Evolutionary conservation across 306 rosid species (phyloP), one percentile per base, ranked within the genome.

Genomic region (Glycine soja): DNA sequence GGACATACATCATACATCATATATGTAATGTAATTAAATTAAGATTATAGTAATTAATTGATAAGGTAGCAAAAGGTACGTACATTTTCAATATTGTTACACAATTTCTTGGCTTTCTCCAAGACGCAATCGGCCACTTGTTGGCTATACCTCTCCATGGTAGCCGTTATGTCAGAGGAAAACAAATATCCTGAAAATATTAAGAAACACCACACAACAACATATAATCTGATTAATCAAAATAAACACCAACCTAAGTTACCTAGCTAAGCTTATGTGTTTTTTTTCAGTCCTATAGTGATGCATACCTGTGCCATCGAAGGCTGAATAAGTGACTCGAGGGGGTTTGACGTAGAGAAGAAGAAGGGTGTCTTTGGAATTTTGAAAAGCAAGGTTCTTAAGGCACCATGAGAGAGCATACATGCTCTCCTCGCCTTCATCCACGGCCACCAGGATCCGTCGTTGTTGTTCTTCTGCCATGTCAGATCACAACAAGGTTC

Each of bases 381-480:
- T 90, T 42, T 70, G 52, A 2, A 86, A 73, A 10, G 80, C 30
- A 2, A 95, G 75, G 76, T 95, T 93, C 69, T 87, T 87, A 8
- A 93, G 85, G 63, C 94, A 88, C 99, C 97, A 95, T 2, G 98
- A 89, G 19, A 93, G 92, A 1, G 97, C 97, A 68, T 90, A 70
- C 84, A 84, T 59, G 87, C 99, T 93, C 87, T 95, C 98, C n/a
- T 93, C 98, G 0, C 97, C 92, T 46, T 90, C 97, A 18, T 93
- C 99, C 3, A 95, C 92, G 8, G 98, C 97, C 88, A 91, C 94
- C 52, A 95, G 75, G 76, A 95, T 91, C 86, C 85, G 81, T 50
- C 99, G 86, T 75, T 87, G 89, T 1, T 70, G 10, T 45, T 45
- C 85, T 13, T 51, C 87, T 52, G 81, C 43, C 52, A 40, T 77